Percentiles rank a stretch among this genome's conserved stretches.
Conservation (phyloP, 257 asterid species). For the Catharanthus roseus region DNA sequence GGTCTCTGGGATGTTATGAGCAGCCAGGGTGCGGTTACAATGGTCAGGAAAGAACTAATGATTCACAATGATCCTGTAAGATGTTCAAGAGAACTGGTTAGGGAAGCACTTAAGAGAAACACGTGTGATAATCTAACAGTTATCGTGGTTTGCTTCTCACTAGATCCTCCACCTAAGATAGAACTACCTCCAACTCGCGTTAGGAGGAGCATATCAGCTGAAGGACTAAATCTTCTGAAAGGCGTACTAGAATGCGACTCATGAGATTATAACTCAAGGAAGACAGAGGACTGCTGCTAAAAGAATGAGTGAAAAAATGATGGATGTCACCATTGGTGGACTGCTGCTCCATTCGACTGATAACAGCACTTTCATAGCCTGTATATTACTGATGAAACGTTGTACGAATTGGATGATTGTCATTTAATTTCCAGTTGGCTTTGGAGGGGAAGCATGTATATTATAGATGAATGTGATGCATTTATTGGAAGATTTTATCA, state of each 20-base stretch:
- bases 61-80: constrained; percentile 80
- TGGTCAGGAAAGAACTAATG: constrained; percentile 85
- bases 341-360: constrained; percentile 4
- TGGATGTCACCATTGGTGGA: background rate
- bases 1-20: constrained; percentile 98
- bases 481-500: background rate
- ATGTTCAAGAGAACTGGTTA: constrained; percentile 75
- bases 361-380: constrained; percentile 1
- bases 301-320: background rate
- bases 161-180: constrained; percentile 79
- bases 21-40: constrained; percentile 83
- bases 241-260: constrained; percentile 61
- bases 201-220: constrained; percentile 74
- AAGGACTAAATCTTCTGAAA: constrained; percentile 74
- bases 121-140: constrained; percentile 82
- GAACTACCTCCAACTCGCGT: constrained; percentile 50
- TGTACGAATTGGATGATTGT: constrained; percentile 7
- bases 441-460: background rate
- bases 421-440: constrained; percentile 4
- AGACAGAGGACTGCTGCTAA: background rate
- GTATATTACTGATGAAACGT: background rate
- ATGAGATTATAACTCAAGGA: constrained; percentile 13
- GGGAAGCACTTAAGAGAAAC: constrained; percentile 80
- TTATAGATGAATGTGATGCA: constrained; percentile 7
- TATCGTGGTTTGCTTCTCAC: constrained; percentile 69